Conservation (phyloP, 805 yeast species). For the Zygosaccharomyces gambellarensis region DNA sequence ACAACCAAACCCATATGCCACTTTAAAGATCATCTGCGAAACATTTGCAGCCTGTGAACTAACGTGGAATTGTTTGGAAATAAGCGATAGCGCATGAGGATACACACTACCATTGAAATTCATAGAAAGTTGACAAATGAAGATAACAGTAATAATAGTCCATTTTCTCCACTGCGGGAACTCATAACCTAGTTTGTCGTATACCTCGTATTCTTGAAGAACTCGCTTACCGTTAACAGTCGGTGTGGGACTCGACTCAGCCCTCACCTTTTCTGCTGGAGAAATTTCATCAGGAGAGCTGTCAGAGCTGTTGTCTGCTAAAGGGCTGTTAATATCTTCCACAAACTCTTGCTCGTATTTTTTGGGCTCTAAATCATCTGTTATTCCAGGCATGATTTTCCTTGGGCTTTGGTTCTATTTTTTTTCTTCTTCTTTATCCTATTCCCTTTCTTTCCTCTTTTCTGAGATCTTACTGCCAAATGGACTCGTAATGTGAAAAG, state of each 20-base stretch:
- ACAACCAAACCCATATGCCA: slow-evolving; percentile 9
- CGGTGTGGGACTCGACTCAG: background rate
- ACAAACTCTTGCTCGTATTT: slow-evolving; percentile 6
- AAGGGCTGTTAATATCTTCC: slow-evolving; percentile 1
- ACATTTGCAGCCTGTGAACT: slow-evolving; percentile 6
- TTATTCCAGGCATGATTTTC: background rate
- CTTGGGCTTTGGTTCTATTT: too few species aligned
- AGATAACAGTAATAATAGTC: slow-evolving; percentile 4
- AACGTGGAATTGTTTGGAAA: slow-evolving; percentile 6
- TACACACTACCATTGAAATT: slow-evolving; percentile 9
- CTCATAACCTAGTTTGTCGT: slow-evolving; percentile 8
- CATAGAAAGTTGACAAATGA: slow-evolving; percentile 8
- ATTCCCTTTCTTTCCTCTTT: background rate
- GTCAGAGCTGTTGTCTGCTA: slow-evolving; percentile 1
- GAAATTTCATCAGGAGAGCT: background rate
- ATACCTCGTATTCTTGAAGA: slow-evolving; percentile 5
- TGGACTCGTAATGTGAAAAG: background rate
- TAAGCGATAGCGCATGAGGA: slow-evolving; percentile 8
- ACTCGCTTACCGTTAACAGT: background rate
- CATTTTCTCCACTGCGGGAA: slow-evolving; percentile 5
- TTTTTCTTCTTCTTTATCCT: background rate
- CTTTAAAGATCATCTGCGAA: slow-evolving; percentile 7
- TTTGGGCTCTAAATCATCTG: background rate
- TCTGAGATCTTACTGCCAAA: background rate
- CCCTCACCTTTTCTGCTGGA: background rate